These are phyloP conservation scores for Trichoderma aggressivum DNA, from an alignment of 2,329 filamentous ascomycete genomes.

Conservation along the genomic window DNA sequence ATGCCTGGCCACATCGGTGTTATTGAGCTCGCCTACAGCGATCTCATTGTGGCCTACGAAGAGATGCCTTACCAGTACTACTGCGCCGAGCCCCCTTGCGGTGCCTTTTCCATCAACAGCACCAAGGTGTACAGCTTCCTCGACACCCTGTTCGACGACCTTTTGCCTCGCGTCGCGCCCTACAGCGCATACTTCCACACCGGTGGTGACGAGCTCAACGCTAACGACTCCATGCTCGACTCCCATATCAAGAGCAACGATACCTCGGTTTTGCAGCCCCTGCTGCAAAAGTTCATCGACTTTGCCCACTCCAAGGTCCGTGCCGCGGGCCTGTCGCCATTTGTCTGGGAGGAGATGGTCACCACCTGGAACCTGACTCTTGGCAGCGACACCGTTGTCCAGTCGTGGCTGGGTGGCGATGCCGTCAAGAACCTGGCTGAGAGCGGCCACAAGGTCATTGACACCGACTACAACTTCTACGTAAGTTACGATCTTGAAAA, in stretches of 20 bases:
- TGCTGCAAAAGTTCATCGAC: slow-evolving; percentile 77
- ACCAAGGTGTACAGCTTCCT: slow-evolving; percentile 68
- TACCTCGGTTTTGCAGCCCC: slow-evolving; percentile 61
- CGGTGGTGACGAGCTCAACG: slow-evolving; percentile 83
- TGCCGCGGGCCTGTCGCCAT: slow-evolving; percentile 61
- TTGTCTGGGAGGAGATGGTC: slow-evolving; percentile 89
- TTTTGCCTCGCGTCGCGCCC: slow-evolving; percentile 68
- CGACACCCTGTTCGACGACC: slow-evolving; percentile 66
- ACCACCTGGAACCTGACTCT: slow-evolving; percentile 74
- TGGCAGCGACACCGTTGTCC: slow-evolving; percentile 68
- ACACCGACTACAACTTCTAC: slow-evolving; percentile 75
- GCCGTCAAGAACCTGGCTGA: slow-evolving; percentile 59
- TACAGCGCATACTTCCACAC: slow-evolving; percentile 79
- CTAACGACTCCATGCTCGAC: slow-evolving; percentile 63
- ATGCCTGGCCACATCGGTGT: slow-evolving; percentile 59
- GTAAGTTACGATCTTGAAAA: slow-evolving; percentile 41
- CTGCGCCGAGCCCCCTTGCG: slow-evolving; percentile 62
- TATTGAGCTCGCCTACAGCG: slow-evolving; percentile 50
- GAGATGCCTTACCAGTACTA: slow-evolving; percentile 55
- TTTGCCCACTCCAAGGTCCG: slow-evolving; percentile 64
- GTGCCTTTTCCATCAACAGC: slow-evolving; percentile 74
- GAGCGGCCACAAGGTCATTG: slow-evolving; percentile 69
- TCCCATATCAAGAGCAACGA: slow-evolving; percentile 66
- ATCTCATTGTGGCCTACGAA: slow-evolving; percentile 54
- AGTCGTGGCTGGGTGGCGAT: slow-evolving; percentile 68